Evolutionary conservation across 352 stramenopile species (phyloP).

Genomic region (Phytophthora tentaculata): DNA sequence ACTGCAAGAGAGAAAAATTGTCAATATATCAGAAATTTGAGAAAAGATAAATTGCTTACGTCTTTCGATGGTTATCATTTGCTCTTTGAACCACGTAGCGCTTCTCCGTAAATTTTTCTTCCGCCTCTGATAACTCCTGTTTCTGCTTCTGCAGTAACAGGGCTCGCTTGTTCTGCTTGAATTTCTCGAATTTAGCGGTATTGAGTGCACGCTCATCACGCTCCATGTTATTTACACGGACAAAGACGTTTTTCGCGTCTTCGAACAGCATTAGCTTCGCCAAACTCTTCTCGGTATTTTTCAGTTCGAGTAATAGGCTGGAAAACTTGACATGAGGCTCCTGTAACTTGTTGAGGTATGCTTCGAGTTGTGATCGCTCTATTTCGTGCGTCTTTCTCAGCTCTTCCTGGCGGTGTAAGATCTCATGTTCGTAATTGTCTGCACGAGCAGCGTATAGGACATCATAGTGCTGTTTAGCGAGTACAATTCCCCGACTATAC

Average conservation of each 20-base stretch:
- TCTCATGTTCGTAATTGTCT: slow-evolving; percentile 46
- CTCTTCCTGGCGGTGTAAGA: slow-evolving; percentile 53
- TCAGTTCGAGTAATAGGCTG: slow-evolving; percentile 70
- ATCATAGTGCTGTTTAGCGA: slow-evolving; percentile 50
- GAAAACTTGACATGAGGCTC: slow-evolving; percentile 77
- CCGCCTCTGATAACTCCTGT: slow-evolving; percentile 57
- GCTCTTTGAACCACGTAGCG: slow-evolving; percentile 65
- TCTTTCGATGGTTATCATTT: slow-evolving; percentile 64
- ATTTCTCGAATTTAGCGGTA: slow-evolving; percentile 55
- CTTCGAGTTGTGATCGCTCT: slow-evolving; percentile 66
- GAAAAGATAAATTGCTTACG: slow-evolving; percentile 35
- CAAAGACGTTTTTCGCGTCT: slow-evolving; percentile 76
- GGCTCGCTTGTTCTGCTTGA: slow-evolving; percentile 64
- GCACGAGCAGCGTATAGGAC: slow-evolving; percentile 37
- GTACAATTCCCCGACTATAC: slow-evolving; percentile 49
- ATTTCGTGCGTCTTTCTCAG: slow-evolving; percentile 68
- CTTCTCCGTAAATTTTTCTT: slow-evolving; percentile 79
- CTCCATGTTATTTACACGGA: slow-evolving; percentile 64
- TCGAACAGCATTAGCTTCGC: slow-evolving; percentile 69
- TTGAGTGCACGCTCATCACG: slow-evolving; percentile 56
- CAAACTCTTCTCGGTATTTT: slow-evolving; percentile 76
- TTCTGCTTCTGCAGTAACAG: slow-evolving; percentile 62
- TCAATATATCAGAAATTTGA: not conserved
- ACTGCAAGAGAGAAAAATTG: slow-evolving; percentile 29
- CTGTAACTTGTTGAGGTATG: slow-evolving; percentile 58